Conservation (phyloP, 2,329 filamentous ascomycete genomes). For the Amesomyces nigricolor region DNA sequence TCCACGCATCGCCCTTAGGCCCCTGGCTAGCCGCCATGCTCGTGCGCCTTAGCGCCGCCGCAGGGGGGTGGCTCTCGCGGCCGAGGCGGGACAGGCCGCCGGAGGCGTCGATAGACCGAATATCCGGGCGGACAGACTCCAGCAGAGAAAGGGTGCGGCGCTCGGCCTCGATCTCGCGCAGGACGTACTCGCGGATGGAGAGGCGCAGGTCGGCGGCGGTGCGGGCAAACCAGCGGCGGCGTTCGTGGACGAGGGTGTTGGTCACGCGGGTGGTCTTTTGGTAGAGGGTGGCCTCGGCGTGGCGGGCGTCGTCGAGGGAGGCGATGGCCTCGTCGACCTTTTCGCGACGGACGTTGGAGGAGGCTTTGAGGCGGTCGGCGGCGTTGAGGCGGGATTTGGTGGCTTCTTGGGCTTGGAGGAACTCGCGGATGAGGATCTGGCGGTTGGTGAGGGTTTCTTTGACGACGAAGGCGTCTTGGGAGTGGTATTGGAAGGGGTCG, state of each 20-base stretch:
- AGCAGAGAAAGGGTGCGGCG: slow-evolving; percentile 83
- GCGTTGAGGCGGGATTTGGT: slow-evolving; percentile 78
- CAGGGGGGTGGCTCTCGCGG: slow-evolving; percentile 75
- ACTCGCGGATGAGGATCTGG: slow-evolving; percentile 89
- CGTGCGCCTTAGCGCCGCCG: slow-evolving; percentile 51
- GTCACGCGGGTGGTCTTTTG: slow-evolving; percentile 88
- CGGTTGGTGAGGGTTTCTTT: slow-evolving; percentile 98
- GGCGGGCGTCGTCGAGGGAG: slow-evolving; percentile 79
- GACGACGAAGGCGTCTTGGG: slow-evolving; percentile 91
- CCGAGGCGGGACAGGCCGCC: slow-evolving; percentile 87
- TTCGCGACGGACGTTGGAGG: slow-evolving; percentile 79
- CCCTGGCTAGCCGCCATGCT: slow-evolving; percentile 85
- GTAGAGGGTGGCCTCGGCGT: slow-evolving; percentile 72
- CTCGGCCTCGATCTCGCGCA: slow-evolving; percentile 93
- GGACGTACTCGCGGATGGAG: slow-evolving; percentile 84
- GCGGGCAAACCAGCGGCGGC: slow-evolving; percentile 82
- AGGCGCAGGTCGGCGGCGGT: slow-evolving; percentile 78
- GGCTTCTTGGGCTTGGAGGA: slow-evolving; percentile 81
- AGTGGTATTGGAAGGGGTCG: slow-evolving; percentile 91
- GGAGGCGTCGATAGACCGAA: slow-evolving; percentile 84
- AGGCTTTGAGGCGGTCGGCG: slow-evolving; percentile 82
- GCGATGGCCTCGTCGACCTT: slow-evolving; percentile 98
- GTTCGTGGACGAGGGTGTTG: slow-evolving; percentile 79
- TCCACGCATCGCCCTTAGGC: slow-evolving; percentile 97
- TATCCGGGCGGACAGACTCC: slow-evolving; percentile 89